A percentile compares a stretch with the other conserved stretches of the same genome.
These are phyloP conservation scores for Amanita exitialis DNA, from an alignment of 768 basidiomycete species.

Conservation along the genomic window DNA sequence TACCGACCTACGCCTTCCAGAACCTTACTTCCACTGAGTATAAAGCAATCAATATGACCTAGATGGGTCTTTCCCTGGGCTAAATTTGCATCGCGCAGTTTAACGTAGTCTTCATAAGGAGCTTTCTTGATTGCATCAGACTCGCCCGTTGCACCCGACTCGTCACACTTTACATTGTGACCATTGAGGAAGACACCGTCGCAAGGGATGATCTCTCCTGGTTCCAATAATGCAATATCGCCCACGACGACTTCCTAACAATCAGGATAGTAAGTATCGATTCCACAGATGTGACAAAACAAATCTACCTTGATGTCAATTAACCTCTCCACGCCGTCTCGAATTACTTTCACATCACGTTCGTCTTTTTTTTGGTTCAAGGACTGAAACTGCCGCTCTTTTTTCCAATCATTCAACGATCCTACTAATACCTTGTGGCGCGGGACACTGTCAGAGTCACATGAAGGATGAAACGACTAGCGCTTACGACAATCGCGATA, in stretches of 20 bases:
- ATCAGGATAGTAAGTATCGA: conserved; percentile 13
- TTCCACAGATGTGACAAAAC: not conserved
- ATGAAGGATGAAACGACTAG: not conserved
- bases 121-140: conserved; percentile 91
- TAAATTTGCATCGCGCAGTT: conserved; percentile 27
- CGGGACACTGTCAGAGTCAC: conserved; percentile 8
- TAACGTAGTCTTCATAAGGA: conserved; percentile 64
- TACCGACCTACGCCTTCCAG: conserved; percentile 91
- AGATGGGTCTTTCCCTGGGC: conserved; percentile 18
- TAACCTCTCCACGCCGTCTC: conserved; percentile 56
- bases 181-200: conserved; percentile 92
- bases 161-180: conserved; percentile 92
- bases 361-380: conserved; percentile 96
- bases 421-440: conserved; percentile 68
- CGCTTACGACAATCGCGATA: conserved; percentile 59
- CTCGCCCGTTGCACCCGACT: conserved; percentile 94
- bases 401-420: conserved; percentile 96
- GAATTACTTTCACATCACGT: conserved; percentile 77
- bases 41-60: conserved; percentile 80
- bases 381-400: conserved; percentile 89
- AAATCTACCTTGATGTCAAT: conserved; percentile 68
- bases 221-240: conserved; percentile 85
- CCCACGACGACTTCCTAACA: conserved; percentile 84
- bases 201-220: conserved; percentile 93
- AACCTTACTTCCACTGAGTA: conserved; percentile 88